Base-by-base conservation (phyloP, 768 basidiomycete genomes). In the Dacryopinax spathularia region DNA sequence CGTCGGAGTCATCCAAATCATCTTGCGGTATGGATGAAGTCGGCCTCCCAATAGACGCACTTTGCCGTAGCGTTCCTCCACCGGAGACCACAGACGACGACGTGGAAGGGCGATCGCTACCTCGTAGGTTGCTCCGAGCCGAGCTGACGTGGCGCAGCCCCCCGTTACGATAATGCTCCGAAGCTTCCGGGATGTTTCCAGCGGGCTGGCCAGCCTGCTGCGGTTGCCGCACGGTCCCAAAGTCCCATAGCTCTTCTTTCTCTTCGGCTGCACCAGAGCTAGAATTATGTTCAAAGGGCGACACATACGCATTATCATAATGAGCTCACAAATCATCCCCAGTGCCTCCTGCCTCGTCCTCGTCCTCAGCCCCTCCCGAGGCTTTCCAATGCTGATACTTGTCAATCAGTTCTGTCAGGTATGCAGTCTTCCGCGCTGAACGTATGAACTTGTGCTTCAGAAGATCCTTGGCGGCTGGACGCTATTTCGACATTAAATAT, bases 381-480 rank as follows among this genome's bases (percentile, higher is more conserved):
- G 86, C 84, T 73, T 82, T 90, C 93, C 92, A 99, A 65, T 91
- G 81, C 70, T 97, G 92, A 66, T 91, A 88, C 33, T 93, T 81
- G 66, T 98, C 95, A 66, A 98, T 96, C 37, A 99, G 79, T 73
- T 99, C 96, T 0, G 93, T 95, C 65, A 99, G 77, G 71, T 96
- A 98, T 70, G 74, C 89, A 9, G 92, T 87, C 78, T 96, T 96
- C 78, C 91, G 93, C 20, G 95, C 95, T 81, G 89, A 86, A 65
- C 88, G 82, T 67, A 98, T 84, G 73, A 96, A 99, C 71, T 94
- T 95, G 75, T 99, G 96, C 71, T 91, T 95, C 65, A 99, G 78
- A 56, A 99, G 81, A 65, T 99, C 95, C 64, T 86, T 85, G n/a
- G 96, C 96, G 20, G 91, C 79, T 27, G 96, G 96, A 33, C 96